phyloP scores from a whole-genome alignment of 2,329 filamentous ascomycete species.

The Beauveria australis region DNA sequence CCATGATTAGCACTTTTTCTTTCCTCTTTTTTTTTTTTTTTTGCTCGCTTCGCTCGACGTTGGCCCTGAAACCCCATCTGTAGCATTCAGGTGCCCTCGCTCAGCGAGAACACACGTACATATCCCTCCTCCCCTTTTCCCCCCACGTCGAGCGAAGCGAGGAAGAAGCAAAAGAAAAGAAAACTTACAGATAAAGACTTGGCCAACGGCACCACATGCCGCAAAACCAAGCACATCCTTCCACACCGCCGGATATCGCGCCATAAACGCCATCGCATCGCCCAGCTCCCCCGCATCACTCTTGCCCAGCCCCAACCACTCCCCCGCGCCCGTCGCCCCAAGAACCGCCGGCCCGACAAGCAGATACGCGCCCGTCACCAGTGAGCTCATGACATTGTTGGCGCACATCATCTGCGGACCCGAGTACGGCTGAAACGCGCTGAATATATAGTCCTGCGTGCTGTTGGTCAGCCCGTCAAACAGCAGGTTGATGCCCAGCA shows the following conservation, averaged over 20 bases:
- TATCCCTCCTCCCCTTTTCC: background rate
- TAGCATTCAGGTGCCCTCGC: background rate
- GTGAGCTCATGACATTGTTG: conserved; percentile 80
- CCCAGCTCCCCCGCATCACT: conserved; percentile 66
- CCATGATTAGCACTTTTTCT: conserved; percentile 14
- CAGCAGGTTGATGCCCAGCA: conserved; percentile 82
- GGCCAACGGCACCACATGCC: conserved; percentile 81
- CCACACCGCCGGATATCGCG: conserved; percentile 70
- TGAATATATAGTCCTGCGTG: conserved; percentile 92
- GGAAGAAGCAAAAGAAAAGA: background rate
- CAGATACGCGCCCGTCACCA: conserved; percentile 62
- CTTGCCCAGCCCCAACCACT: conserved; percentile 59
- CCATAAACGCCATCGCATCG: conserved; percentile 74
- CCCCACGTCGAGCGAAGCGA: background rate
- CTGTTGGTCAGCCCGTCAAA: conserved; percentile 96
- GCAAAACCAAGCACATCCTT: conserved; percentile 86
- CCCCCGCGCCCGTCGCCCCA: conserved; percentile 56
- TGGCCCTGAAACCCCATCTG: background rate
- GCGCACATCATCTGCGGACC: conserved; percentile 99
- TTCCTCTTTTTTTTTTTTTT: background rate
- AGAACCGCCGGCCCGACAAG: conserved; percentile 73
- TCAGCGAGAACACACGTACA: background rate
- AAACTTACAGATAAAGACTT: conserved; percentile 81
- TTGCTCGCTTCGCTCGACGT: background rate
- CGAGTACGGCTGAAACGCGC: conserved; percentile 67